These are phyloP conservation scores for Yamadazyma paraphyllophila DNA, from an alignment of 805 yeast species.

Conservation along the genomic window DNA sequence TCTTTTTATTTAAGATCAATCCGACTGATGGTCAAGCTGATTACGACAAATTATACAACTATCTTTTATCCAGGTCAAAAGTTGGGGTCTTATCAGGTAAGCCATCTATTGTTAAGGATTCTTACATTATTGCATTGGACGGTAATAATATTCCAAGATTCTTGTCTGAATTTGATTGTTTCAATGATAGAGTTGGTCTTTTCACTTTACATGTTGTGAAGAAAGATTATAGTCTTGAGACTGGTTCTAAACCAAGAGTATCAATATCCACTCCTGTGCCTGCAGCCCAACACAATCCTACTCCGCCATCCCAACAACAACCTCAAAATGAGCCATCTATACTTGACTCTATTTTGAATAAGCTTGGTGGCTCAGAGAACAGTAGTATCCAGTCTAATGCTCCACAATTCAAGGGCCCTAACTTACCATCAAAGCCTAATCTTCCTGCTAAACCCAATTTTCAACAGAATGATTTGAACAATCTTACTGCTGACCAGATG, in stretches of 20 bases:
- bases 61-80: constrained; percentile 45
- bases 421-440: constrained; percentile 6
- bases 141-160: constrained; percentile 19
- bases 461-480: not conserved
- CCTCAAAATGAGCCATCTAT: not conserved
- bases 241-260: not conserved
- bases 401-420: not conserved
- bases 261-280: not conserved
- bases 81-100: constrained; percentile 59
- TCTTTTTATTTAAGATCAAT: constrained; percentile 49
- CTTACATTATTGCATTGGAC: constrained; percentile 49
- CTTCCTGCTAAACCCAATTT: not conserved
- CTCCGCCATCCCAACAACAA: not conserved
- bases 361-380: constrained; percentile 19
- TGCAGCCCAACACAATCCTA: not conserved
- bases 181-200: constrained; percentile 21
- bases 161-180: constrained; percentile 13
- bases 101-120: constrained; percentile 57
- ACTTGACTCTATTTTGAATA: constrained; percentile 26
- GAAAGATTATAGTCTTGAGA: constrained; percentile 30
- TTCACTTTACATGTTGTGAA: constrained; percentile 38
- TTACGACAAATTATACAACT: constrained; percentile 35
- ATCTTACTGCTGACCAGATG: constrained; percentile 12
- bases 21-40: constrained; percentile 21
- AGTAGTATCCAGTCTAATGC: not conserved